These are phyloP conservation scores for Chenopodium album DNA, from an alignment of 148 eudicot species.

Conservation along the genomic window DNA sequence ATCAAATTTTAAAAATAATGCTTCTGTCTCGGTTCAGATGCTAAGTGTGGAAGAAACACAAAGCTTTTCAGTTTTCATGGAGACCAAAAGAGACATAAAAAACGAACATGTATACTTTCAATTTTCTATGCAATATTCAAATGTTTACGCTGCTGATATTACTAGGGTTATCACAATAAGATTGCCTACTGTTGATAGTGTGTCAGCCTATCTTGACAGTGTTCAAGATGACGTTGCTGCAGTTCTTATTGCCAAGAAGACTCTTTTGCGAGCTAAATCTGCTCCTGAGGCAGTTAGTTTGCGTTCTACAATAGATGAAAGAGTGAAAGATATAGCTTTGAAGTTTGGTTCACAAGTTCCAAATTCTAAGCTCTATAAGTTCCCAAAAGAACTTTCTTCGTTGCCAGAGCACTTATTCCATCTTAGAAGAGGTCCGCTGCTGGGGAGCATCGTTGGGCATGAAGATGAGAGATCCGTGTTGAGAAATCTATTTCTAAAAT, in stretches of 20 bases:
- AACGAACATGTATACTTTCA: slow-evolving; percentile 76
- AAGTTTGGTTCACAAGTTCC: slow-evolving; percentile 86
- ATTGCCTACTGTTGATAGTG: slow-evolving; percentile 85
- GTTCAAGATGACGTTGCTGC: slow-evolving; percentile 93
- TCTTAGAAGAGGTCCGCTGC: slow-evolving; percentile 88
- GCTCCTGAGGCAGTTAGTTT: slow-evolving; percentile 60
- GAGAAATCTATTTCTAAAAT: slow-evolving; percentile 75
- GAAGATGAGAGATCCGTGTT: slow-evolving; percentile 95
- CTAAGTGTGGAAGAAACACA: slow-evolving; percentile 90
- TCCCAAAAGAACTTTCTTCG: slow-evolving; percentile 80
- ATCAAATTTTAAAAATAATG: slow-evolving; percentile 66
- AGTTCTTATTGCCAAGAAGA: slow-evolving; percentile 84
- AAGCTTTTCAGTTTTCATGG: slow-evolving; percentile 79
- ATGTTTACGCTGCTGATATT: slow-evolving; percentile 80
- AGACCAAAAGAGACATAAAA: slow-evolving; percentile 64
- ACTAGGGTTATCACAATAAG: slow-evolving; percentile 81
- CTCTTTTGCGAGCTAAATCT: slow-evolving; percentile 73
- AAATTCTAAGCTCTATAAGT: slow-evolving; percentile 78
- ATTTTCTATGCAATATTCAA: slow-evolving; percentile 70
- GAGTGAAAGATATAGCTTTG: slow-evolving; percentile 78
- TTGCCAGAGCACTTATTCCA: slow-evolving; percentile 91
- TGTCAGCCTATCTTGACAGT: slow-evolving; percentile 81
- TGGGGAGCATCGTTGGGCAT: slow-evolving; percentile 88
- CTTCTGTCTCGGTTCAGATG: slow-evolving; percentile 72
- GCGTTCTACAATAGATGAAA: slow-evolving; percentile 80